Evolutionary conservation across 768 basidiomycete species (phyloP), one percentile per base, ranked within the genome.

Genomic region (Kwoniella bestiolae): DNA sequence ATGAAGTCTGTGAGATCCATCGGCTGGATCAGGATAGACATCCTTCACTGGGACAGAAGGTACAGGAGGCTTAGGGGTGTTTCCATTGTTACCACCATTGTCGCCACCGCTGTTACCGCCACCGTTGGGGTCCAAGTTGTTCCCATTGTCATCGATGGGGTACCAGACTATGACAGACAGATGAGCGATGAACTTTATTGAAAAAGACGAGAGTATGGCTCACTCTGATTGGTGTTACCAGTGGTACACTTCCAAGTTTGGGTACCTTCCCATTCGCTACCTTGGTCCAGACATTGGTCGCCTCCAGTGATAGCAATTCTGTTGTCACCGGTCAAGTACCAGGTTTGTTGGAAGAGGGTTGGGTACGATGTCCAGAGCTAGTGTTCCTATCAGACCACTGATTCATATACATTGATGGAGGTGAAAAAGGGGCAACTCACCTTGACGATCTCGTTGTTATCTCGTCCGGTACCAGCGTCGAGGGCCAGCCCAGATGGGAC

Each of bases 191-290:
- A 12, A 18, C 21, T 49, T 29, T 29, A 14, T 2, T 3, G 8
- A 26, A 53, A 6, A 53, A 29, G 5, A 21, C 18, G 1, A 34
- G 6, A 18, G 38, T 18, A 28, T 14, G 3, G 70, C 72, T 59
- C 44, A 74, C 72, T 56, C 53, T 81, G 80, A 60, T 81, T 79
- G 66, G 73, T 78, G 68, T 76, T 79, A 34, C 71, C 68, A n/a
- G 76, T 73, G 8, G 75, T 76, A 50, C 80, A 80, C 55, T 78
- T 72, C 68, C 77, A 79, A 4, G 77, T 77, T 67, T 79, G 78
- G 6, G 65, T 58, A 21, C 70, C 73, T 26, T 56, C 51, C 21
- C n/a, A 21, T 23, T 49, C 38, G 38, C n/a, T n/a, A 12, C 65
- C 74, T 44, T 73, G 64, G 63, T 77, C 76, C 23, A 78, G 63